phyloP scores from a whole-genome alignment of 2,329 filamentous ascomycete species.

The Colletotrichum sp. region DNA sequence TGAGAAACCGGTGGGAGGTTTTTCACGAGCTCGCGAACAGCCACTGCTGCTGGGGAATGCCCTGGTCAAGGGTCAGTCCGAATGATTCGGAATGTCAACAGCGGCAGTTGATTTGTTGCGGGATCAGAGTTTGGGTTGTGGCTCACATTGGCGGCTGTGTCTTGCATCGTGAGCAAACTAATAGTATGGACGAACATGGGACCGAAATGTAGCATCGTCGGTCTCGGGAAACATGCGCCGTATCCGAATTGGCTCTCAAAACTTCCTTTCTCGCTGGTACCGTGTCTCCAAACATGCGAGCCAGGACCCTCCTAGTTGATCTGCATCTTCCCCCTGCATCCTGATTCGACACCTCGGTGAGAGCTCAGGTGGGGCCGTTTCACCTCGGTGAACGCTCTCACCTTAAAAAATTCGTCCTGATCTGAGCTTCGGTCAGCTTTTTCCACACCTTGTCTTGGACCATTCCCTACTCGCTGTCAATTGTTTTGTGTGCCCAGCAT shows the following conservation, averaged over 20 bases:
- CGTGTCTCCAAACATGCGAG: neutral
- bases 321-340: neutral
- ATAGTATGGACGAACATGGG: neutral
- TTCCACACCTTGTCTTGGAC: neutral
- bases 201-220: neutral
- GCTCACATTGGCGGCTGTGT: neutral
- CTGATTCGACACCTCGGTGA: neutral
- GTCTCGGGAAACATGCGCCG: neutral
- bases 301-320: neutral
- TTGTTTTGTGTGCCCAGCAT: neutral
- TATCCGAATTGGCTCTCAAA: neutral
- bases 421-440: neutral
- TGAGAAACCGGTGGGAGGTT: neutral
- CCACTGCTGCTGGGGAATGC: neutral
- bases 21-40: neutral
- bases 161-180: neutral
- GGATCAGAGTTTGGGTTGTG: neutral
- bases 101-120: neutral
- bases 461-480: neutral
- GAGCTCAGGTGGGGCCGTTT: neutral
- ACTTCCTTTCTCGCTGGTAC: neutral
- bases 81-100: neutral
- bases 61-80: neutral
- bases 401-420: conserved; percentile 10
- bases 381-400: conserved; percentile 2